A percentile compares a stretch with the other conserved stretches of the same genome.
phyloP scores from a whole-genome alignment of 345 rosid genomes.

The Populus ilicifolia region DNA sequence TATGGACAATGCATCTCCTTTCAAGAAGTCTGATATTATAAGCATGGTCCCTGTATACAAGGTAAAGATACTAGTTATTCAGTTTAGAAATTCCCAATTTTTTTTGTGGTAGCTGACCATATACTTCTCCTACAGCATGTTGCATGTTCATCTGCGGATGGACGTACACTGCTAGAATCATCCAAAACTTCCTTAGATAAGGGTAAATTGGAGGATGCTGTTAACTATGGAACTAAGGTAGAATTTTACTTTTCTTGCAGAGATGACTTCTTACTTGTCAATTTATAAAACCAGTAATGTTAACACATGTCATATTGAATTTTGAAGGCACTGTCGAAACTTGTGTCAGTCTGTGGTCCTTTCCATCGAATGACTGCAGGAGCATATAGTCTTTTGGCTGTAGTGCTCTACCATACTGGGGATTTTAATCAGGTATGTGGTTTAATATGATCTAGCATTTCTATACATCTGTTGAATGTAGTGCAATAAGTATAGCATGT shows the following conservation, averaged over 20 bases:
- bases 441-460: conserved; percentile 14
- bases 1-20: conserved; percentile 26
- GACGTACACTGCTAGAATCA: conserved; percentile 31
- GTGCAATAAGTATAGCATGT: not conserved
- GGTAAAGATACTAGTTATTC: conserved; percentile 8
- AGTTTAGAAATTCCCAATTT: not conserved
- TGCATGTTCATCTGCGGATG: conserved; percentile 38
- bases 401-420: conserved; percentile 35
- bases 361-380: conserved; percentile 38
- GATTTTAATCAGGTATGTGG: conserved; percentile 51
- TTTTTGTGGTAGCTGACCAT: conserved; percentile 2
- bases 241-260: not conserved
- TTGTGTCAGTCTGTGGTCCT: conserved; percentile 36
- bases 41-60: conserved; percentile 34
- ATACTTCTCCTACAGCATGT: conserved; percentile 32
- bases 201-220: conserved; percentile 38
- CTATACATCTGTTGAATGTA: not conserved
- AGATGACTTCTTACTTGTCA: conserved; percentile 2
- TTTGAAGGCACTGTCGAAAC: conserved; percentile 34
- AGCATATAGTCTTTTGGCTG: conserved; percentile 37
- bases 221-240: conserved; percentile 33
- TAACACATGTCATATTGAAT: conserved; percentile 25
- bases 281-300: not conserved
- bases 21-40: conserved; percentile 28
- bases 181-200: conserved; percentile 34